Base-by-base conservation (phyloP, 345 rosid genomes). In the Cardamine resedifolia region DNA sequence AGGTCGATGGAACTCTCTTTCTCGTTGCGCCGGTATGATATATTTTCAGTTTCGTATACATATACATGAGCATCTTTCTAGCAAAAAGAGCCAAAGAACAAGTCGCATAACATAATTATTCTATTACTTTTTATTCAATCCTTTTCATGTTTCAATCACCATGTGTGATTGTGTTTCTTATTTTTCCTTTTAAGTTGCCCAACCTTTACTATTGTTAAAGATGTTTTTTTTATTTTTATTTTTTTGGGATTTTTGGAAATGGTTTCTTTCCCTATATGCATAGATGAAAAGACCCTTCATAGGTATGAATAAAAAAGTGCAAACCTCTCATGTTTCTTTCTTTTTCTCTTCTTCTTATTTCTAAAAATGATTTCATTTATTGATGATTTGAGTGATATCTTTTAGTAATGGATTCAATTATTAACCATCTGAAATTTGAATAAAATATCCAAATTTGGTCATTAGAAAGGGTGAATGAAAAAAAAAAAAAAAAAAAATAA, bases 1-100 rank as follows among this genome's bases (percentile, higher is more conserved):
- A 67, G 98, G 98, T 39, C 88, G 97, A 64, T 94, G 98, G 98
- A 94, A 94, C 69, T 83, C 88, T 48, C 92, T 91, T 31, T 85
- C 98, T 23, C 87, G 89, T 68, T 80, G 80, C 62, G 96, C 98
- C 16, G 98, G 98, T 93, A 85, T 30, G 27, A 10, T 59, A 55
- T 60, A 26, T 38, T 47, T 57, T 36, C 59, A 65, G n/a, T n/a
- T n/a, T n/a, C n/a, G n/a, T 21, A 16, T 26, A 47, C 6, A 65
- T 18, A 56, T 21, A 43, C 10, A 30, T 61, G 9, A 45, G 58
- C 58, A 69, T 76, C 59, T 63, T 63, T 19, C 33, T 53, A 3
- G 68, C 63, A 45, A 27, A 51, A 60, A 60, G 38, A 63, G 72
- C 72, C 77, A 59, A 66, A 58, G 6, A 74, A 70, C 80, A 77